A percentile compares a stretch with the other conserved stretches of the same genome.
phyloP scores from a whole-genome alignment of 2,329 filamentous ascomycete species.

The Aspergillus melleus region DNA sequence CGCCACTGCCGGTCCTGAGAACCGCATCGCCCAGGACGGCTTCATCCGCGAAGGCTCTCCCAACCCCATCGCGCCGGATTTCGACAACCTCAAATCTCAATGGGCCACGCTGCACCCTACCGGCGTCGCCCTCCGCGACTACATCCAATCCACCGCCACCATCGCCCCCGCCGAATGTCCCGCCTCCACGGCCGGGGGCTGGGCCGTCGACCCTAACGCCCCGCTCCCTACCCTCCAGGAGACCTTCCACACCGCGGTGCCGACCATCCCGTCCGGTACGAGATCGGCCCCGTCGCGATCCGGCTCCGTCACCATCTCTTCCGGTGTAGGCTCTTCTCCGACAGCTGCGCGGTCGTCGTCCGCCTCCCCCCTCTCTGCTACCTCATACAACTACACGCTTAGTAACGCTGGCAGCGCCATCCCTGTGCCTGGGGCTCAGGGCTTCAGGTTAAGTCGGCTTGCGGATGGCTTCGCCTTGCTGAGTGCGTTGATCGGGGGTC shows the following conservation, averaged over 20 bases:
- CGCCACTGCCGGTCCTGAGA: constrained; percentile 54
- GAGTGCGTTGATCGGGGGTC: not conserved
- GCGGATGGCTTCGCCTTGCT: not conserved
- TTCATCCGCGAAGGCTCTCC: constrained; percentile 72
- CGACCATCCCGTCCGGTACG: not conserved
- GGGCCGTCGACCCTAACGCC: constrained; percentile 71
- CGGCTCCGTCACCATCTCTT: not conserved
- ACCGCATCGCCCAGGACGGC: constrained; percentile 62
- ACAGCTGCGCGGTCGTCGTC: not conserved
- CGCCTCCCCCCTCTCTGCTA: not conserved
- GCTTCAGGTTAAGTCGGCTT: not conserved
- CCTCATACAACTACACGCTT: not conserved
- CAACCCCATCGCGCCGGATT: constrained; percentile 72
- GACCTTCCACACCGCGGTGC: constrained; percentile 25
- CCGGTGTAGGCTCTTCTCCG: not conserved
- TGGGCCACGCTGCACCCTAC: constrained; percentile 73
- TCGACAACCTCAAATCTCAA: constrained; percentile 71
- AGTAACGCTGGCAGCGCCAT: not conserved
- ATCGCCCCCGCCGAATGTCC: constrained; percentile 70
- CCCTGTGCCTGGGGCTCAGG: not conserved
- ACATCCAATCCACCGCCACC: constrained; percentile 61
- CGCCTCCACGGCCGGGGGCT: constrained; percentile 64
- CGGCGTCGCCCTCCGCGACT: constrained; percentile 65
- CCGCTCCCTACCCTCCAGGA: constrained; percentile 69
- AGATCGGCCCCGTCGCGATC: not conserved